Evolutionary conservation across 2,329 filamentous ascomycete species (phyloP).

Genomic region (Ceratocystis eucalypticola): DNA sequence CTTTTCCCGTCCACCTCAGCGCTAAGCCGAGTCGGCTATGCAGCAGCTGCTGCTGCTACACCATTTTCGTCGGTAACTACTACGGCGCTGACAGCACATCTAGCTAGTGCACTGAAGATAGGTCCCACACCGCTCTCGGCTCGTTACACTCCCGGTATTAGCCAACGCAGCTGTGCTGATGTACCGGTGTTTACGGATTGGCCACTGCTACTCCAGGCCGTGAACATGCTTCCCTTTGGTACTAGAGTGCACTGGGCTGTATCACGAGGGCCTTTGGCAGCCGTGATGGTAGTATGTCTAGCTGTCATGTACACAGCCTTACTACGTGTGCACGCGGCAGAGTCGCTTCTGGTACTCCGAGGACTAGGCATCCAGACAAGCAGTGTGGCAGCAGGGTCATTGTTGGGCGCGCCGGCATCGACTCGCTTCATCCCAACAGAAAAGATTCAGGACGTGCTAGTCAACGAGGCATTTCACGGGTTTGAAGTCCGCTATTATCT

Average conservation of each 20-base stretch:
- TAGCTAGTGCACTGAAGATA: background rate
- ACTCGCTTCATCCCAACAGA: constrained; percentile 70
- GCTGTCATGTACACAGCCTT: constrained; percentile 31
- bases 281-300: constrained; percentile 29
- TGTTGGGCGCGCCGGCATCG: constrained; percentile 42
- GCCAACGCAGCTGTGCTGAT: constrained; percentile 22
- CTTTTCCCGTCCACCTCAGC: constrained; percentile 5
- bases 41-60: background rate
- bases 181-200: constrained; percentile 23
- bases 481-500: constrained; percentile 87
- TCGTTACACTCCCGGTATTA: constrained; percentile 18
- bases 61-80: background rate
- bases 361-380: constrained; percentile 85
- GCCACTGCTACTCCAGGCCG: constrained; percentile 26
- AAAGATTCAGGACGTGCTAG: constrained; percentile 81
- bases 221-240: constrained; percentile 31
- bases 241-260: constrained; percentile 26
- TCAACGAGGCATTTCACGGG: constrained; percentile 87
- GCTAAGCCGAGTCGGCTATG: background rate
- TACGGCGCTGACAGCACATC: background rate
- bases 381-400: constrained; percentile 37
- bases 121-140: background rate
- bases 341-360: constrained; percentile 77
- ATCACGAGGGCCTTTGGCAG: constrained; percentile 28
- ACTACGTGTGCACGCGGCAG: constrained; percentile 44